Conservation (phyloP, 2,329 filamentous ascomycete genomes). For the Penicillium paneum region DNA sequence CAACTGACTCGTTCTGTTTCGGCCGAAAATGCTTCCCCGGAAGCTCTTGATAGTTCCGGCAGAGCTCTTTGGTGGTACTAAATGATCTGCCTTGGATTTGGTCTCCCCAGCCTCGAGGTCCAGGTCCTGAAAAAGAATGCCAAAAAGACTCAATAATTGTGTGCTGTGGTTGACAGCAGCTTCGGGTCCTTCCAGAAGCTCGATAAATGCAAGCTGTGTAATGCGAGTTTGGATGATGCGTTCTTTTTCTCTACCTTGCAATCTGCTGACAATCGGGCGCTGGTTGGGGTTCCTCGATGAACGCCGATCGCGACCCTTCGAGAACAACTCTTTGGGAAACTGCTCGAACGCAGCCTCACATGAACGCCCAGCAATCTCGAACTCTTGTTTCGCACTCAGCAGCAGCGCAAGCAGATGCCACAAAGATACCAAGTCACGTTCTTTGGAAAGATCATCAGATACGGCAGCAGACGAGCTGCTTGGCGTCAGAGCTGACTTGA, state of each 20-base stretch:
- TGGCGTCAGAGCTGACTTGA: conserved; percentile 69
- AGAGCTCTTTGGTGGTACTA: conserved; percentile 64
- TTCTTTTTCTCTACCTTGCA: conserved; percentile 81
- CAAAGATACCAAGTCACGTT: conserved; percentile 64
- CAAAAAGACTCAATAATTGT: conserved; percentile 78
- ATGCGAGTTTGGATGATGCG: conserved; percentile 91
- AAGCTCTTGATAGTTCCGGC: conserved; percentile 68
- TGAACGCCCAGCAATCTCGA: conserved; percentile 71
- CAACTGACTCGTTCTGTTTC: conserved; percentile 49
- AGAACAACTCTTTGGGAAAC: conserved; percentile 67
- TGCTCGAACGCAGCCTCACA: conserved; percentile 92
- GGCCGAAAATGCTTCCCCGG: conserved; percentile 75
- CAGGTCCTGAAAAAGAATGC: conserved; percentile 70
- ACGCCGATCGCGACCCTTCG: conserved; percentile 62
- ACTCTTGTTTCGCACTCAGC: conserved; percentile 82
- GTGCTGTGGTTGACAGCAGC: conserved; percentile 84
- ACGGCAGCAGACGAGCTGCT: conserved; percentile 36
- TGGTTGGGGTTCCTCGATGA: conserved; percentile 25
- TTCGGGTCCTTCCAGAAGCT: conserved; percentile 77
- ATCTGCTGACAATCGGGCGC: conserved; percentile 66
- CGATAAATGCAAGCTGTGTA: conserved; percentile 81
- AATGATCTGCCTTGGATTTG: conserved; percentile 36
- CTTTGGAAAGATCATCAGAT: conserved; percentile 32
- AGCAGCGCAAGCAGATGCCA: conserved; percentile 90
- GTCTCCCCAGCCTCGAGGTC: conserved; percentile 36